Percentiles rank a stretch among this genome's conserved stretches.
These are phyloP conservation scores for Penicillium goetzii DNA, from an alignment of 495 filamentous ascomycete species.

Conservation along the genomic window DNA sequence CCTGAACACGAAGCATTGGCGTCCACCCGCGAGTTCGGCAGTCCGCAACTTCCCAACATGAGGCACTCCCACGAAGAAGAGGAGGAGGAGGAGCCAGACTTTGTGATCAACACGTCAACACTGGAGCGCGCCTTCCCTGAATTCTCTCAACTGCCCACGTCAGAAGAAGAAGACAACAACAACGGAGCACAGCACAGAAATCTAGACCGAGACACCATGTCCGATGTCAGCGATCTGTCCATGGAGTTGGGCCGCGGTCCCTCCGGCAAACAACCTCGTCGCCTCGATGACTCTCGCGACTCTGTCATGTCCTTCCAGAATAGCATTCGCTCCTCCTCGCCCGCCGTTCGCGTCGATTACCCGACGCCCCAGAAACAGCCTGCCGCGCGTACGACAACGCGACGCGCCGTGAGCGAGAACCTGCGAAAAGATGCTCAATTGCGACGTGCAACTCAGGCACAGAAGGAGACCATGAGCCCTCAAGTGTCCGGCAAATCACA, in stretches of 20 bases:
- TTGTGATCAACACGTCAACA: constrained; percentile 63
- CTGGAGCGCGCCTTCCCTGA: constrained; percentile 66
- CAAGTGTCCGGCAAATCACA: constrained; percentile 41
- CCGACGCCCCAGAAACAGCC: constrained; percentile 47
- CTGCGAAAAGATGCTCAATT: constrained; percentile 51
- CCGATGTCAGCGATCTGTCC: constrained; percentile 41
- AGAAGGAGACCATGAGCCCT: constrained; percentile 51
- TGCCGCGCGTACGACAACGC: constrained; percentile 29
- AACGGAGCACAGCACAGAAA: constrained; percentile 5
- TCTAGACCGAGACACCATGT: constrained; percentile 30
- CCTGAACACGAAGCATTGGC: constrained; percentile 56
- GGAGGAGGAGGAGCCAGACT: constrained; percentile 50
- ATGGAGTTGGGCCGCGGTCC: constrained; percentile 51
- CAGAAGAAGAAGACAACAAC: constrained; percentile 37
- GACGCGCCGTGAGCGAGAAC: constrained; percentile 44
- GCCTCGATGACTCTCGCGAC: constrained; percentile 48
- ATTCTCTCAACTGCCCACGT: constrained; percentile 52
- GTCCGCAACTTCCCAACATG: constrained; percentile 45
- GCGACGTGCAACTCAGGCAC: constrained; percentile 47
- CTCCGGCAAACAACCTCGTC: constrained; percentile 37
- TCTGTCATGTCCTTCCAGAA: constrained; percentile 53
- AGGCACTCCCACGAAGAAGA: constrained; percentile 33
- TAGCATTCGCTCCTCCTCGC: constrained; percentile 52
- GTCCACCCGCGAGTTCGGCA: constrained; percentile 52
- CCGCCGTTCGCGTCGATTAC: constrained; percentile 51